Percentiles rank a stretch among this genome's conserved stretches.
Evolutionary conservation across 495 filamentous ascomycete species (phyloP).

Genomic region (Xylaria acuta): DNA sequence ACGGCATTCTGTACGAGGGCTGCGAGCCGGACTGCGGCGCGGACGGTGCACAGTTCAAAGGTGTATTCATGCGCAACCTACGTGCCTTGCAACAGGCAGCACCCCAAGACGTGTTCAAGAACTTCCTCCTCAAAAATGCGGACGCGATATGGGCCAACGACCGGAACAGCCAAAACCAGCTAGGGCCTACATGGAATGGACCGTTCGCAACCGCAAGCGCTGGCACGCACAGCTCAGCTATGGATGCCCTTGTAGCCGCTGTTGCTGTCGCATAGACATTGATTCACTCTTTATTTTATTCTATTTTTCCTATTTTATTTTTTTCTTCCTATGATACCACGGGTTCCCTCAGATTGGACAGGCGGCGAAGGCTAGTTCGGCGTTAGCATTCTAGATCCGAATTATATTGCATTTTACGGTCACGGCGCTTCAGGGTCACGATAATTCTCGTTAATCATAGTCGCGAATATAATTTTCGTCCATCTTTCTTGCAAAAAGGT

Average conservation of each 20-base stretch:
- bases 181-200: slow-evolving; percentile 67
- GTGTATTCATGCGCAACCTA: slow-evolving; percentile 77
- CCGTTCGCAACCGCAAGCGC: slow-evolving; percentile 55
- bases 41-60: slow-evolving; percentile 77
- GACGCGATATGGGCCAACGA: slow-evolving; percentile 71
- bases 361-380: not conserved
- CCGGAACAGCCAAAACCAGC: slow-evolving; percentile 55
- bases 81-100: slow-evolving; percentile 60
- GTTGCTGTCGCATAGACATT: slow-evolving; percentile 44
- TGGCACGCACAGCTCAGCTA: slow-evolving; percentile 69
- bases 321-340: slow-evolving; percentile 24
- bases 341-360: not conserved
- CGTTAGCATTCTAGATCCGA: not conserved
- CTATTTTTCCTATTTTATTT: not conserved
- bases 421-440: not conserved
- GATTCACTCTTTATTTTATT: not conserved
- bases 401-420: not conserved
- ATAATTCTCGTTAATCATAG: not conserved
- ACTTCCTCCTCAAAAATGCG: slow-evolving; percentile 66
- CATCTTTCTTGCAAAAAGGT: not conserved
- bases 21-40: slow-evolving; percentile 69
- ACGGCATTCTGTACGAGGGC: slow-evolving; percentile 69
- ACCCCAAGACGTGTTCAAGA: slow-evolving; percentile 56
- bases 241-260: slow-evolving; percentile 75
- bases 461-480: slow-evolving; percentile 2